phyloP scores from a whole-genome alignment of 495 filamentous ascomycete species.

The Bryoglossum gracile region DNA sequence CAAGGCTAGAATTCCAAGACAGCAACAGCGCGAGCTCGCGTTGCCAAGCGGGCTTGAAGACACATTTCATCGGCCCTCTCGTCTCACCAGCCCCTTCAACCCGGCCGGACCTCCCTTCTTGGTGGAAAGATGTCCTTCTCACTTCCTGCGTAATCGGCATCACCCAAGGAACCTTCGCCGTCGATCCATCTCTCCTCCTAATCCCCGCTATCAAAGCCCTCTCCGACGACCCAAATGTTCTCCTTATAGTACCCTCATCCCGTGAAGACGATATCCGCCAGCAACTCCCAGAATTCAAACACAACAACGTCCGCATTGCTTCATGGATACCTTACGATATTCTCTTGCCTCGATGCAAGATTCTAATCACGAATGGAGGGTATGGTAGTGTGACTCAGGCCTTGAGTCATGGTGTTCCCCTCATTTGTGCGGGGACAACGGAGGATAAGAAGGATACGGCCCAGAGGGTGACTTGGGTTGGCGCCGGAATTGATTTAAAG shows the following conservation, averaged over 20 bases:
- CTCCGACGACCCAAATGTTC: constrained; percentile 23
- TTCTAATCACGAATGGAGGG: constrained; percentile 32
- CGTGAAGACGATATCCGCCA: constrained; percentile 20
- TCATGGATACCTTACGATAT: constrained; percentile 33
- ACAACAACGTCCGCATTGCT: constrained; percentile 24
- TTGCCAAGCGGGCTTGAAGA: too few relatives aligned
- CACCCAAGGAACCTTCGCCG: constrained; percentile 28
- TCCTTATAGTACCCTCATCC: constrained; percentile 30
- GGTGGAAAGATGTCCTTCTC: constrained; percentile 26
- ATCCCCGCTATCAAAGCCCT: constrained; percentile 28
- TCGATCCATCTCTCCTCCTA: constrained; percentile 24
- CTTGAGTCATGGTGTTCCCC: constrained; percentile 27
- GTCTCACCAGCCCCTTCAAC: too few relatives aligned
- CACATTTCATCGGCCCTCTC: too few relatives aligned
- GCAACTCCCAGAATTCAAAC: constrained; percentile 6
- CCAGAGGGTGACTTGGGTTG: constrained; percentile 28
- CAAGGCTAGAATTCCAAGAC: too few relatives aligned
- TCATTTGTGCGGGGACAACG: constrained; percentile 27
- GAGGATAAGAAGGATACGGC: constrained; percentile 31
- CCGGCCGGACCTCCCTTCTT: too few relatives aligned
- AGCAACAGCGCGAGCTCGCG: too few relatives aligned
- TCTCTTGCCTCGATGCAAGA: constrained; percentile 24
- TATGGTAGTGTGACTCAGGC: constrained; percentile 31
- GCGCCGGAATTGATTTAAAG: constrained; percentile 28
- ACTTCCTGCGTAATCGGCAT: constrained; percentile 25